Percentiles rank a stretch among this genome's conserved stretches.
Conservation (phyloP, 208 protist genomes). For the Acanthamoeba lenticulata region DNA sequence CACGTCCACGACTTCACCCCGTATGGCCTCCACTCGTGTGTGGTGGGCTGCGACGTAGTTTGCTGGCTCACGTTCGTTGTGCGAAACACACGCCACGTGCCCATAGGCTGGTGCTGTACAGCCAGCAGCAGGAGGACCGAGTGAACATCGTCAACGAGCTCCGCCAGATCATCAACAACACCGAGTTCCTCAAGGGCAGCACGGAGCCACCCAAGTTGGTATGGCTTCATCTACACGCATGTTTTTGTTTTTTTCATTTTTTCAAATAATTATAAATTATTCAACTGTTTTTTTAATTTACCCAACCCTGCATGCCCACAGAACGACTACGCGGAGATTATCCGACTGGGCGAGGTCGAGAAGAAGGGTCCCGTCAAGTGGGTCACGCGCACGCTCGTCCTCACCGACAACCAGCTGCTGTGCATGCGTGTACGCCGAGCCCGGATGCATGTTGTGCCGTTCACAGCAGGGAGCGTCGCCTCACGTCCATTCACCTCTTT, state of each 20-base stretch:
- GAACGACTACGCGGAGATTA: slow-evolving; percentile 51
- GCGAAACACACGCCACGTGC: background rate
- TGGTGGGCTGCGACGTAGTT: background rate
- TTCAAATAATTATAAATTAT: background rate
- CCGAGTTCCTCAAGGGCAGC: slow-evolving; percentile 30
- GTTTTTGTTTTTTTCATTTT: background rate
- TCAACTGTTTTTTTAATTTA: background rate
- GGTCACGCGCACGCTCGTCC: background rate
- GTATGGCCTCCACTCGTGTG: background rate
- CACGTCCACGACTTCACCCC: slow-evolving; percentile 32
- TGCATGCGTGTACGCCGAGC: background rate
- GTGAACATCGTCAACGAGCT: slow-evolving; percentile 11
- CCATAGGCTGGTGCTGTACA: slow-evolving; percentile 46
- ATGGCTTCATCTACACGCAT: too few species aligned
- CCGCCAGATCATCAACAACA: slow-evolving; percentile 12
- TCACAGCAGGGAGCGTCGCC: too few species aligned
- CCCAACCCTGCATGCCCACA: background rate
- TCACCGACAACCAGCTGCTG: slow-evolving; percentile 45
- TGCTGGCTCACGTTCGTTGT: background rate
- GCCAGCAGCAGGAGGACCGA: slow-evolving; percentile 50
- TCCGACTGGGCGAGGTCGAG: slow-evolving; percentile 21
- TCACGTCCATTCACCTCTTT: too few species aligned
- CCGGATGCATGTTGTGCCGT: too few species aligned
- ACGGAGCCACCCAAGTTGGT: slow-evolving; percentile 21
- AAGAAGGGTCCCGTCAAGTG: slow-evolving; percentile 60